Percentiles rank a stretch among this genome's conserved stretches.
Conservation (phyloP, 495 filamentous ascomycete species). For the Echria macrotheca region DNA sequence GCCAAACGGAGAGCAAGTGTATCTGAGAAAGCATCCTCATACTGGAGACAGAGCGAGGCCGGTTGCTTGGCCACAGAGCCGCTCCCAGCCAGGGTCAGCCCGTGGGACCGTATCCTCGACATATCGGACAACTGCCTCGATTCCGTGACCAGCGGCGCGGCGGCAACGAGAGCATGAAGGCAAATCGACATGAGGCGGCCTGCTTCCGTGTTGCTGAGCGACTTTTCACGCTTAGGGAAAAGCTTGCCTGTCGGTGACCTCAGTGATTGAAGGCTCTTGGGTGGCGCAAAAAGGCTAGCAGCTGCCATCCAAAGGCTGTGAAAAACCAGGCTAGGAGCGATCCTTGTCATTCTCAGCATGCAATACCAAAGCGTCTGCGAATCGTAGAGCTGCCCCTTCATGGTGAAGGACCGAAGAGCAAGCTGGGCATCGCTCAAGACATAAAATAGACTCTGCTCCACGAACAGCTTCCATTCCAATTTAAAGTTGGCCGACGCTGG, state of each 20-base stretch:
- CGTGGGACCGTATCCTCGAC: slow-evolving; percentile 48
- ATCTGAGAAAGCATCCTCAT: slow-evolving; percentile 51
- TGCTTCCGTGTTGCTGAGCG: slow-evolving; percentile 41
- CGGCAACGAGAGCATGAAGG: slow-evolving; percentile 48
- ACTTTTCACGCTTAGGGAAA: slow-evolving; percentile 30
- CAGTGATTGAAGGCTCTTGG: slow-evolving; percentile 46
- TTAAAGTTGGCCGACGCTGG: slow-evolving; percentile 20
- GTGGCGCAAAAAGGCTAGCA: slow-evolving; percentile 62
- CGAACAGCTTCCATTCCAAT: slow-evolving; percentile 52
- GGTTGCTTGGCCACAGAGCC: slow-evolving; percentile 34
- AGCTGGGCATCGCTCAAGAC: slow-evolving; percentile 61
- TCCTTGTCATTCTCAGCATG: slow-evolving; percentile 47
- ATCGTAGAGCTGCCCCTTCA: slow-evolving; percentile 40
- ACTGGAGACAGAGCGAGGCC: slow-evolving; percentile 44
- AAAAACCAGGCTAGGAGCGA: slow-evolving; percentile 53
- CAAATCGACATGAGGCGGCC: slow-evolving; percentile 48
- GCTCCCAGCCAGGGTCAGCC: slow-evolving; percentile 32
- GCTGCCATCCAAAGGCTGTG: slow-evolving; percentile 72
- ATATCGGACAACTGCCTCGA: slow-evolving; percentile 41
- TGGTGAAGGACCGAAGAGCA: slow-evolving; percentile 60
- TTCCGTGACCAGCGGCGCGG: slow-evolving; percentile 43
- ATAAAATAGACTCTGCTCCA: slow-evolving; percentile 70
- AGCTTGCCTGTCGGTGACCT: slow-evolving; percentile 37
- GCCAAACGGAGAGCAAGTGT: slow-evolving; percentile 47
- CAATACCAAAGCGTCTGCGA: slow-evolving; percentile 48